Evolutionary conservation across 1,284 basidiomycete genomes (phyloP).

Genomic region (Polyporus tsugae): DNA sequence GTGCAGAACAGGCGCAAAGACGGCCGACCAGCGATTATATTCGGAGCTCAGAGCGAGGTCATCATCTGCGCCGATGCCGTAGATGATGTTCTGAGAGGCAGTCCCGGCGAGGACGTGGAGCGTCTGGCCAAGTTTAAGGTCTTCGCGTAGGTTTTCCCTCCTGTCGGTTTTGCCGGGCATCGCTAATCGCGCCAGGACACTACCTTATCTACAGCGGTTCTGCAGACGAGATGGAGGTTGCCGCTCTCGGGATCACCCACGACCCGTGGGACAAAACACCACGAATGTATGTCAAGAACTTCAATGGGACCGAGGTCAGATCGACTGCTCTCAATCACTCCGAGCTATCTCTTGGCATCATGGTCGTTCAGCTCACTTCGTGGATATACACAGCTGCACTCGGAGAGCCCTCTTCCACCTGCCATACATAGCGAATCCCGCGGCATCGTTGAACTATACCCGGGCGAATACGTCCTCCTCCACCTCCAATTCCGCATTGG

Average conservation of each 20-base stretch:
- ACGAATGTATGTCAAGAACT: neutral
- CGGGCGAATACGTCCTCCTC: neutral
- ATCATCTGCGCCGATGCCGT: neutral
- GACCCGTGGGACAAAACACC: neutral
- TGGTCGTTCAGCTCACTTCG: neutral
- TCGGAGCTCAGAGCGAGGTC: neutral
- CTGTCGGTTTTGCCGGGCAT: neutral
- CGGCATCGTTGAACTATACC: neutral
- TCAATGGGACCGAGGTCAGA: neutral
- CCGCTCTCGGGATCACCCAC: neutral
- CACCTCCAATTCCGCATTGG: neutral
- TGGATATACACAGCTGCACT: neutral
- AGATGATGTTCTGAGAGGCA: neutral
- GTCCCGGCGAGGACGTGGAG: neutral
- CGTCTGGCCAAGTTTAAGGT: neutral
- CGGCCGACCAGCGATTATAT: neutral
- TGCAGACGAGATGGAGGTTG: neutral
- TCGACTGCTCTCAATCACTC: too few relatives aligned
- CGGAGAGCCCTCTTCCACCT: neutral
- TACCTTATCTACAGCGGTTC: neutral
- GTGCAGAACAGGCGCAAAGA: conserved; percentile 1
- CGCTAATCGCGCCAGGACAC: too few relatives aligned
- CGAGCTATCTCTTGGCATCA: neutral
- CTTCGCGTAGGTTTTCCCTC: neutral
- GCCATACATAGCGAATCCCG: neutral